Percentiles rank a stretch among this genome's conserved stretches.
phyloP scores from a whole-genome alignment of 257 asterid genomes.

The Lycium barbarum region DNA sequence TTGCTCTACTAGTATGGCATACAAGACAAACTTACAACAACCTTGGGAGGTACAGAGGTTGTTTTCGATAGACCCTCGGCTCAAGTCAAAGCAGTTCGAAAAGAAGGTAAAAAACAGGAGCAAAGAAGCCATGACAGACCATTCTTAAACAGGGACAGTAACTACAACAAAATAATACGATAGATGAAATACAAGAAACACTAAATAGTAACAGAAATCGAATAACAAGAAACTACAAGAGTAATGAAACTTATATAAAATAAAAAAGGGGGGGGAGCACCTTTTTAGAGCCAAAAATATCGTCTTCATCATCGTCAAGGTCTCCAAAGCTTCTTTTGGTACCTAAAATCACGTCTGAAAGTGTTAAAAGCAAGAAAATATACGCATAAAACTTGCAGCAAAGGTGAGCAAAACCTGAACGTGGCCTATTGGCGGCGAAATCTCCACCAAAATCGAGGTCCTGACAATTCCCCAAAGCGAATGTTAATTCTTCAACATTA shows the following conservation, averaged over 20 bases:
- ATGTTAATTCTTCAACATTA: not conserved
- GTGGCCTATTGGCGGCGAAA: conserved; percentile 54
- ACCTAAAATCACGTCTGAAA: conserved; percentile 48
- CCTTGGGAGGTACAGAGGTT: too few species aligned
- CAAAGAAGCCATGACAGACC: too few species aligned
- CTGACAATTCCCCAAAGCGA: conserved; percentile 41
- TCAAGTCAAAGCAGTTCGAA: too few species aligned
- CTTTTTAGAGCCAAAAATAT: conserved; percentile 91
- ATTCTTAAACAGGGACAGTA: too few species aligned
- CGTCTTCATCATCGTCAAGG: conserved; percentile 90
- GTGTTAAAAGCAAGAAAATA: not conserved
- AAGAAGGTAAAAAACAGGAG: too few species aligned
- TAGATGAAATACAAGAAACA: too few species aligned
- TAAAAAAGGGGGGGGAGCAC: conserved; percentile 34
- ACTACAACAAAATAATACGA: too few species aligned
- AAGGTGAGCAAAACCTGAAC: conserved; percentile 55
- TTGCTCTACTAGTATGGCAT: not conserved
- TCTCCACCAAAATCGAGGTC: conserved; percentile 94
- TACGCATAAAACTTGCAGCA: not conserved
- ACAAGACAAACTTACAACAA: not conserved
- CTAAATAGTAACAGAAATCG: too few species aligned
- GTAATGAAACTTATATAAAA: too few species aligned
- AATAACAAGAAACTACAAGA: too few species aligned
- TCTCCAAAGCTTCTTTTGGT: conserved; percentile 81
- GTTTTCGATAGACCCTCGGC: too few species aligned